Evolutionary conservation across 768 basidiomycete species (phyloP).

Genomic region (Pisolithus marmoratus): DNA sequence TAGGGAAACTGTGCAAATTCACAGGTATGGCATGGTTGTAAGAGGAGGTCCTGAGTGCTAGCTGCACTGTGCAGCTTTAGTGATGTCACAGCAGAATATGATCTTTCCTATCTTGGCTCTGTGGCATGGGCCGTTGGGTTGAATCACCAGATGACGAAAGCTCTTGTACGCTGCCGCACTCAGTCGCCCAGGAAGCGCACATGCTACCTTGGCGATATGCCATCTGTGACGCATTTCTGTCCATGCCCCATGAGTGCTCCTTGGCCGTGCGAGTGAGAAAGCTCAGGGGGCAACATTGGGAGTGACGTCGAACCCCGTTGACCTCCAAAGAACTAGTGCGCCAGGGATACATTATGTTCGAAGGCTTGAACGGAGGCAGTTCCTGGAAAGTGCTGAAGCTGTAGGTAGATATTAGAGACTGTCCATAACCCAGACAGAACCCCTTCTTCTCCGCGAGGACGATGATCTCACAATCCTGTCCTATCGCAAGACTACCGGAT

Average conservation of each 20-base stretch:
- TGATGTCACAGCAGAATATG: neutral
- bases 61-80: neutral
- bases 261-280: conserved; percentile 18
- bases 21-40: conserved; percentile 22
- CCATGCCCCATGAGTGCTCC: conserved; percentile 41
- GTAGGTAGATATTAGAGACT: conserved; percentile 1
- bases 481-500: conserved; percentile 30
- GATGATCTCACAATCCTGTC: conserved; percentile 73
- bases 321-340: conserved; percentile 73
- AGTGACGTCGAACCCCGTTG: conserved; percentile 30
- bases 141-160: conserved; percentile 19
- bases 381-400: conserved; percentile 76
- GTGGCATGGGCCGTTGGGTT: conserved; percentile 27
- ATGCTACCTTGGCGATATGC: conserved; percentile 29
- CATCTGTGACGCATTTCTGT: conserved; percentile 42
- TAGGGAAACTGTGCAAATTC: conserved; percentile 31
- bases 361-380: conserved; percentile 43
- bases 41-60: neutral
- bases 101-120: conserved; percentile 19
- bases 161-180: conserved; percentile 39
- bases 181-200: conserved; percentile 48
- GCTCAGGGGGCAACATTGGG: conserved; percentile 30
- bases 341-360: conserved; percentile 67
- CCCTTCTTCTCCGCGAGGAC: conserved; percentile 51
- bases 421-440: neutral